phyloP scores from a whole-genome alignment of 805 yeast genomes.

The Lipomyces yamanashiensis region DNA sequence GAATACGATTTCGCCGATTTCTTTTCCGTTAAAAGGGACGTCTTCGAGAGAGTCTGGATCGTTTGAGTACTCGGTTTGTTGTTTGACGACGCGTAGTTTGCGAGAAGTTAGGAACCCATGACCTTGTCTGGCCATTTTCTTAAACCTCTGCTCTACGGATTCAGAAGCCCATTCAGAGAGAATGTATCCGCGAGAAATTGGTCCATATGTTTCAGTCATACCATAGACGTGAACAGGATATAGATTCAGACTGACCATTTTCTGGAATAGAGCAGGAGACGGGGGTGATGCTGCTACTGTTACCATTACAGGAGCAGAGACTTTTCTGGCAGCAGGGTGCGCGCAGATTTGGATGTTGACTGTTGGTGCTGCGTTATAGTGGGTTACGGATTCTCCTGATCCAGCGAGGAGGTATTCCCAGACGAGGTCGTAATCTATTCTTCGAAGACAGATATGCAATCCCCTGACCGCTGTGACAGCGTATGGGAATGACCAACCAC shows the following conservation, averaged over 20 bases:
- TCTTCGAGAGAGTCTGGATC: conserved; percentile 35
- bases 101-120: conserved; percentile 43
- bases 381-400: conserved; percentile 41
- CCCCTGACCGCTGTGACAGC: conserved; percentile 49
- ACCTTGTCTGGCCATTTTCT: conserved; percentile 46
- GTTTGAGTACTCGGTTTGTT: conserved; percentile 8
- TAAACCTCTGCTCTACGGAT: conserved; percentile 40
- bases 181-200: conserved; percentile 44
- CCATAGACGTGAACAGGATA: conserved; percentile 47
- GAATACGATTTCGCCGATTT: conserved; percentile 45
- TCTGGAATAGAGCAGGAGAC: conserved; percentile 43
- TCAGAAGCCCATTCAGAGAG: conserved; percentile 43
- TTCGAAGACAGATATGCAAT: conserved; percentile 45
- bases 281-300: conserved; percentile 50
- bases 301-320: conserved; percentile 42
- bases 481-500: conserved; percentile 48
- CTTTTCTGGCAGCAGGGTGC: conserved; percentile 41
- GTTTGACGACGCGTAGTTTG: conserved; percentile 41
- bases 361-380: conserved; percentile 48
- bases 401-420: conserved; percentile 43
- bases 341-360: conserved; percentile 45
- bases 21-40: conserved; percentile 42
- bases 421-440: conserved; percentile 44
- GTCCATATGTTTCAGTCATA: conserved; percentile 48
- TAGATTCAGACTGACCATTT: conserved; percentile 43